Evolutionary conservation across 1,139 yeast genomes (phyloP).

Genomic region (Zygotorulaspora mrakii): DNA sequence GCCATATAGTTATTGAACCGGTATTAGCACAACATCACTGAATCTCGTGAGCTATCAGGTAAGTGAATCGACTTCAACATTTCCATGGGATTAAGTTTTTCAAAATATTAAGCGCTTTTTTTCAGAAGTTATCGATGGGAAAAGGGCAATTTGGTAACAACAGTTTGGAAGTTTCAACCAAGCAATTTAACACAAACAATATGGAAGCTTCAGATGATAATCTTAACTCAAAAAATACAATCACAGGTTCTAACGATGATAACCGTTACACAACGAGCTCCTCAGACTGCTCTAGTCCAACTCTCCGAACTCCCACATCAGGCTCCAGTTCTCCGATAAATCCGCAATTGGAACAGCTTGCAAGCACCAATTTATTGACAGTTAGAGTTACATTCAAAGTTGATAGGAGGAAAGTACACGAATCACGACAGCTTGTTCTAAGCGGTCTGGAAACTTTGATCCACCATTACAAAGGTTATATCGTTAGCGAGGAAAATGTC

Average conservation of each 20-base stretch:
- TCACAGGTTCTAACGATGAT: not conserved
- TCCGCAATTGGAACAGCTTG: constrained; percentile 30
- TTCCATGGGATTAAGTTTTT: too few species aligned
- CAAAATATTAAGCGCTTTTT: too few species aligned
- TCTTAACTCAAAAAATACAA: not conserved
- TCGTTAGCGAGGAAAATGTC: constrained; percentile 24
- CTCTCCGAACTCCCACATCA: constrained; percentile 7
- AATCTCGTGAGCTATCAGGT: too few species aligned
- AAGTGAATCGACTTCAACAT: too few species aligned
- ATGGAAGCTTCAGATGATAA: not conserved
- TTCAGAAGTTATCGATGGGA: too few species aligned
- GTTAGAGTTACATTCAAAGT: constrained; percentile 22
- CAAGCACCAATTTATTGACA: constrained; percentile 30
- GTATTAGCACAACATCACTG: too few species aligned
- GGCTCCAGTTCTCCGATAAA: constrained; percentile 7
- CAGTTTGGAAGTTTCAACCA: too few species aligned
- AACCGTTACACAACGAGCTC: not conserved
- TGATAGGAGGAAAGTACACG: constrained; percentile 3
- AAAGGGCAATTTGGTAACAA: too few species aligned
- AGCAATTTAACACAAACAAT: constrained; percentile 1
- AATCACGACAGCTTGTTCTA: constrained; percentile 9
- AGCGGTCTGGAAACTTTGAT: constrained; percentile 16
- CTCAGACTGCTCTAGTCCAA: constrained; percentile 3
- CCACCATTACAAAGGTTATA: constrained; percentile 21
- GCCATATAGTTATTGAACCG: too few species aligned